A percentile compares a stretch with the other conserved stretches of the same genome.
Conservation (phyloP, 2,329 filamentous ascomycete species). For the Fusarium chaquense region DNA sequence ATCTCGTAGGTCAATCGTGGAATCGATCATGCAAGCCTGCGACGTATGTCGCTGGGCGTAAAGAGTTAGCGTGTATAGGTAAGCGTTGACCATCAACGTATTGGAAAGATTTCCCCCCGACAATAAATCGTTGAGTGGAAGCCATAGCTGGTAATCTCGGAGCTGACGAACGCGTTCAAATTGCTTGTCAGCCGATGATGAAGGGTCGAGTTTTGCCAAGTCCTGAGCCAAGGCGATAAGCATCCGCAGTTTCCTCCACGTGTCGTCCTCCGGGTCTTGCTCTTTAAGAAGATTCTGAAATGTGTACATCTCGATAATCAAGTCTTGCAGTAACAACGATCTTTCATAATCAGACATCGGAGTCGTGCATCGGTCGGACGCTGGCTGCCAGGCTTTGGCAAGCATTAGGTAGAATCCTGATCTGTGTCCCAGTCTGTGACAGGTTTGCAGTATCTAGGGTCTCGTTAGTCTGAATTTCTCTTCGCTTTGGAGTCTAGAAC, state of each 20-base stretch:
- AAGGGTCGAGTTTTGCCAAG: constrained; percentile 13
- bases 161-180: constrained; percentile 13
- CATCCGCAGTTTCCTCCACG: constrained; percentile 7
- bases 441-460: constrained; percentile 13
- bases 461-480: not conserved
- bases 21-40: constrained; percentile 14
- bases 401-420: constrained; percentile 20
- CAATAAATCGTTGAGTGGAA: constrained; percentile 21
- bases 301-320: constrained; percentile 27
- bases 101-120: constrained; percentile 20
- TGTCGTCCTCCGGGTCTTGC: constrained; percentile 10
- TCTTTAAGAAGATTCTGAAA: constrained; percentile 9
- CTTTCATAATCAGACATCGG: not conserved
- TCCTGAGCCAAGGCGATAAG: constrained; percentile 23
- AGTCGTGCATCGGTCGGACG: not conserved
- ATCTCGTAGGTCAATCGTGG: constrained; percentile 12
- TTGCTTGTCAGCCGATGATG: constrained; percentile 4
- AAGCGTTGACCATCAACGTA: constrained; percentile 29
- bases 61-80: constrained; percentile 23
- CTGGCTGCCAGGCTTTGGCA: constrained; percentile 19
- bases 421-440: constrained; percentile 10
- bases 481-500: accelerated
- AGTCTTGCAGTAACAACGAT: not conserved
- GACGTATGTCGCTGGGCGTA: constrained; percentile 18
- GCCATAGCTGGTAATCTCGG: constrained; percentile 27